Percentiles rank a stretch among this genome's conserved stretches.
Evolutionary conservation across 768 basidiomycete genomes (phyloP).

Genomic region (Grammothele lineata): DNA sequence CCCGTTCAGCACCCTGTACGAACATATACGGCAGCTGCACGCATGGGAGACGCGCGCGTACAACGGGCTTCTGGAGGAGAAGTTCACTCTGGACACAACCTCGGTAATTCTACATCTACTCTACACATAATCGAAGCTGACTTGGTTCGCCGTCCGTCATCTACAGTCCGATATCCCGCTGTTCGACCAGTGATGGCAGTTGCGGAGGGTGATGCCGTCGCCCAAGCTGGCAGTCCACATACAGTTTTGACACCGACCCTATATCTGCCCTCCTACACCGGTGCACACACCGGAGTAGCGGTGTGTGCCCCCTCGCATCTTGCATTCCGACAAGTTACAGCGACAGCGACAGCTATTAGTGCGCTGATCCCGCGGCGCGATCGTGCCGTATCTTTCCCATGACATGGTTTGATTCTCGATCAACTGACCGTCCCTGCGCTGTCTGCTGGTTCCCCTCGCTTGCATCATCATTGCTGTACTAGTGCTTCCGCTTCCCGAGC

Average conservation of each 20-base stretch:
- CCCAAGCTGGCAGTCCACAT: too few species aligned
- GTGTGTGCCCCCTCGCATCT: too few species aligned
- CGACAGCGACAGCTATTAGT: too few species aligned
- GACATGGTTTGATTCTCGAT: neutral
- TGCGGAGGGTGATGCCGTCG: too few species aligned
- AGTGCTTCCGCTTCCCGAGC: too few species aligned
- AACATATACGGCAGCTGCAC: conserved; percentile 4
- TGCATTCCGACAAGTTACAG: too few species aligned
- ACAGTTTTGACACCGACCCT: too few species aligned
- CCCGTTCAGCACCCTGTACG: neutral
- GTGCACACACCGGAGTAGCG: too few species aligned
- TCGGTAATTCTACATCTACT: conserved; percentile 6
- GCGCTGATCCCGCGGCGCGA: neutral
- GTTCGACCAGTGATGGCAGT: neutral
- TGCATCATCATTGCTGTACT: too few species aligned
- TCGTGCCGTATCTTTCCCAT: neutral
- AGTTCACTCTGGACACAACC: conserved; percentile 12
- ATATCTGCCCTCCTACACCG: too few species aligned
- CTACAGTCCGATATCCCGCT: conserved; percentile 2
- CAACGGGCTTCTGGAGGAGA: conserved; percentile 9
- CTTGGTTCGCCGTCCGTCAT: neutral
- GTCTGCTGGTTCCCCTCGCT: neutral
- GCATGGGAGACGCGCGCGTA: conserved; percentile 8
- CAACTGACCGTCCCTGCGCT: conserved; percentile 1
- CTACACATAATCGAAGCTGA: neutral